phyloP scores from a whole-genome alignment of 306 rosid genomes.

The Quillaja saponaria region DNA sequence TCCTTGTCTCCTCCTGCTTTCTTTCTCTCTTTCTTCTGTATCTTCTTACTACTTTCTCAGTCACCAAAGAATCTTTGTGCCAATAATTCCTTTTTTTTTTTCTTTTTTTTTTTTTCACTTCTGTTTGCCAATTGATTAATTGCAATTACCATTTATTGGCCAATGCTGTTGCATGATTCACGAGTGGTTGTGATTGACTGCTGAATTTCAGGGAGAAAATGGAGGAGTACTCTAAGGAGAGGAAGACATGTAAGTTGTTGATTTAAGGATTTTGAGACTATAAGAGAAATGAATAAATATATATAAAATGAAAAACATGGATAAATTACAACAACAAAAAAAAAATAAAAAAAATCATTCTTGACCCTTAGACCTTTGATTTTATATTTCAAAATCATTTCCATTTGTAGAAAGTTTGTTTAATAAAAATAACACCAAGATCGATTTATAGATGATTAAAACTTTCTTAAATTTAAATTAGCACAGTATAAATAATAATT shows the following conservation, averaged over 20 bases:
- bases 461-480: too few relatives aligned
- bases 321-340: slow-evolving; percentile 32
- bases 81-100: not conserved
- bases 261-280: not conserved
- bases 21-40: slow-evolving; percentile 21
- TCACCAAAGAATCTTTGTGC: not conserved
- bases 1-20: slow-evolving; percentile 5
- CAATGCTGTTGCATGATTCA: slow-evolving; percentile 21
- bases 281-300: not conserved
- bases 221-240: slow-evolving; percentile 48
- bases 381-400: too few relatives aligned
- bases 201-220: slow-evolving; percentile 65
- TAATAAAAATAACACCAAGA: too few relatives aligned
- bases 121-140: slow-evolving; percentile 18
- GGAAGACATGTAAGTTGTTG: slow-evolving; percentile 14
- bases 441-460: too few relatives aligned
- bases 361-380: too few relatives aligned
- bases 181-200: slow-evolving; percentile 49
- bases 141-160: slow-evolving; percentile 30
- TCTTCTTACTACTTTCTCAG: slow-evolving; percentile 7
- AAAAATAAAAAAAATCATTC: too few relatives aligned
- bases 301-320: slow-evolving; percentile 37
- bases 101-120: slow-evolving; percentile 11
- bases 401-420: too few relatives aligned
- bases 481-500: too few relatives aligned